Base-by-base conservation (phyloP, 2,329 filamentous ascomycete species). In the Aureobasidium sp. region DNA sequence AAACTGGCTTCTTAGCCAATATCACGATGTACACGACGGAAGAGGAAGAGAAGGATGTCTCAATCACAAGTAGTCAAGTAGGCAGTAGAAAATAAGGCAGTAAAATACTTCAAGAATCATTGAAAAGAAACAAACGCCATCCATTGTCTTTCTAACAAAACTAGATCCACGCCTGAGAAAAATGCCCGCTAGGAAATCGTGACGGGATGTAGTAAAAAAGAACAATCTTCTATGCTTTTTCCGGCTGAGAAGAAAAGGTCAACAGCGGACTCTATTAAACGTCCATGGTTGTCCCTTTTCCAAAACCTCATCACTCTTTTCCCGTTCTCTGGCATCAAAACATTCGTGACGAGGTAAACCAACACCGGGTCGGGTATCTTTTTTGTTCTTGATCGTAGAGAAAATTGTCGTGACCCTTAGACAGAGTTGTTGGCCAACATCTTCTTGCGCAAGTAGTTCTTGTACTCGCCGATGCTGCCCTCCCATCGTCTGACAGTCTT, bases 391-490 rank as follows among this genome's bases (percentile, higher is more conserved):
- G 53, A 59, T 59, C 42, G 42, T 47, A 59, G 42, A 44, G 26
- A 27, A 59, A 59, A 59, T 27, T 47, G 27, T 57, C 41, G 23
- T 57, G 39, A 6, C 12, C 60, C 47, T 63, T 63, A 63, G 52
- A 97, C 91, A 68, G 90, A 90, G 76, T 93, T 93, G 62, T 85
- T 79, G 50, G 85, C 84, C 73, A 96, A 80, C 94, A 99, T 99
- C 90, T 97, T 97, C 87, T 97, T 97, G 75, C 93, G 88, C 72
- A 99, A 84, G 79, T 97, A 86, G 80, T 95, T 90, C 90, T 99
- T 99, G 90, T 99, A 99, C 64, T 91, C 87, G 69, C 87, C 88
- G 72, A 99, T 99, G 67, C 79, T 80, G 70, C 93, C 93, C 66
- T 93, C 87, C 94, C 94, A 99, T 71, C 85, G 79, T 70, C 84